Evolutionary conservation across 148 eudicot genomes (phyloP), one percentile per base, ranked within the genome.

Genomic region (Polygonum aviculare): DNA sequence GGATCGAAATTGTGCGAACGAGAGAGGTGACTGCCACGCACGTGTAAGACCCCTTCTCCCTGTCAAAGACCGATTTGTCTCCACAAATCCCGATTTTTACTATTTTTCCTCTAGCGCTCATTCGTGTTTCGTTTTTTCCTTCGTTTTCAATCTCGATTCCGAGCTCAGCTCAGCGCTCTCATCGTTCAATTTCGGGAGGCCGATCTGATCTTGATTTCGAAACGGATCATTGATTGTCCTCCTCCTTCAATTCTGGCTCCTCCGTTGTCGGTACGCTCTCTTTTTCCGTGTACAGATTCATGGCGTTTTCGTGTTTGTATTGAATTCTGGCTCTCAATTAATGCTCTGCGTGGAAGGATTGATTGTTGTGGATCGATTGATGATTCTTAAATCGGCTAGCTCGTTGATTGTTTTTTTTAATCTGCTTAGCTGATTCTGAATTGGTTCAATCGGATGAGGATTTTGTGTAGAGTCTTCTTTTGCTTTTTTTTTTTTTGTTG

Each of bases 1-100:
- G 72, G 72, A 67, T 67, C 72, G 72, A 65, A 65, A 33, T 33
- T 65, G 41, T 33, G 41, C 70, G 70, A 38, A 67, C 45, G 44
- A 67, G 72, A 67, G 72, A 67, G 45, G 72, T 67, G 72, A 38
- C 45, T 67, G 72, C 72, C 72, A 67, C 72, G 72, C 72, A 67
- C 72, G 72, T 67, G 72, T 67, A 22, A 35, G 7, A 19, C 63
- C 21, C 33, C 7, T 6, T 21, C 69, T 12, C 72, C 16, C 72
- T 67, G 44, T 67, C 16, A 21, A 65, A 3, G 44, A 40, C 44
- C 44, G 44, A 36, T 35, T 67, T 67, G 72, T 35, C 45, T 67
- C 72, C 72, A 67, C 72, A 67, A 33, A 67, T 35, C 15, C 16
- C 18, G 40, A 67, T 31, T 67, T 67, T 38, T 67, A 7, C 72